phyloP scores from a whole-genome alignment of 176 grass and related monocot genomes.

The Oryza australiensis region DNA sequence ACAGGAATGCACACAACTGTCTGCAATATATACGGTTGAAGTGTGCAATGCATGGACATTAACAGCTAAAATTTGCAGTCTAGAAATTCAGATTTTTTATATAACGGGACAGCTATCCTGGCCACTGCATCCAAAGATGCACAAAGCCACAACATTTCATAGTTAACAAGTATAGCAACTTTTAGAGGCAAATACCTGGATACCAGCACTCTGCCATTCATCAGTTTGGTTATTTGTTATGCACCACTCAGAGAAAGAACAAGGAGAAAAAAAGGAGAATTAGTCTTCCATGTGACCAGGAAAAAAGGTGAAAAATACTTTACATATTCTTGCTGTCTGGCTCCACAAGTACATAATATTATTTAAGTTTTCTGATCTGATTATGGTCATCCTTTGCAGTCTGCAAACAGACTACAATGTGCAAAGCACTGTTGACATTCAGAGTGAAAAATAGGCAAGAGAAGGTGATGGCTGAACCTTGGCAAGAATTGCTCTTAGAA shows the following conservation, averaged over 20 bases:
- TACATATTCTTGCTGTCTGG: neutral
- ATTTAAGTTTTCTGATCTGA: neutral
- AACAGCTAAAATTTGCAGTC: neutral
- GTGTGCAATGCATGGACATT: neutral
- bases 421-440: neutral
- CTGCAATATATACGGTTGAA: constrained; percentile 40
- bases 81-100: neutral
- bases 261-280: neutral
- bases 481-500: constrained; percentile 87
- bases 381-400: neutral
- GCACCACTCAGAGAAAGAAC: constrained; percentile 6
- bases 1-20: constrained; percentile 78
- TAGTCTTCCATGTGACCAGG: neutral
- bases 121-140: neutral
- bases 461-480: constrained; percentile 44
- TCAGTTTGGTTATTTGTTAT: constrained; percentile 22
- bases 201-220: constrained; percentile 63
- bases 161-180: neutral
- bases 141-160: neutral
- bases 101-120: too few species aligned
- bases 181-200: constrained; percentile 60
- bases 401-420: neutral
- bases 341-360: neutral
- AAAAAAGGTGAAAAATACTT: neutral
- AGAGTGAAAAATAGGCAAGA: neutral